A percentile compares a stretch with the other conserved stretches of the same genome.
phyloP scores from a whole-genome alignment of 306 rosid species.

The Lathyrus sativus region DNA sequence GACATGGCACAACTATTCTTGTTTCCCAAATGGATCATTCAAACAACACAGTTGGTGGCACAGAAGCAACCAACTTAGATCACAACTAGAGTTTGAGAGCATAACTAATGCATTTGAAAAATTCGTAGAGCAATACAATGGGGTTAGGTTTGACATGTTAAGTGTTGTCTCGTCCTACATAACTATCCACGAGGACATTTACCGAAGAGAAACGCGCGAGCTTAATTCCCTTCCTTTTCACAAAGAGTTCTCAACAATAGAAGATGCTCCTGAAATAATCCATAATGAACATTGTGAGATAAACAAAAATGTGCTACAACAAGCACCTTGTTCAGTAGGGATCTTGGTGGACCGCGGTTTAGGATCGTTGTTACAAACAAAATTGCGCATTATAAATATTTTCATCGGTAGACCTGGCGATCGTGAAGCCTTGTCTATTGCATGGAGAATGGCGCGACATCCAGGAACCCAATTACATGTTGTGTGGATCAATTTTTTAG shows the following conservation, averaged over 20 bases:
- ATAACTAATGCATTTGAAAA: slow-evolving; percentile 28
- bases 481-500: slow-evolving; percentile 34
- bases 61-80: neutral
- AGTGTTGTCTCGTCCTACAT: slow-evolving; percentile 32
- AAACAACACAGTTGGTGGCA: neutral
- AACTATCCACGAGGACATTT: slow-evolving; percentile 49
- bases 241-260: slow-evolving; percentile 10
- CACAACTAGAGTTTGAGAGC: slow-evolving; percentile 33
- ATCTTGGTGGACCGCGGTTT: slow-evolving; percentile 42
- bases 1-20: slow-evolving; percentile 40
- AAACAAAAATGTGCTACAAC: slow-evolving; percentile 33
- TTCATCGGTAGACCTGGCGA: slow-evolving; percentile 45
- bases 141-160: slow-evolving; percentile 26
- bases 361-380: neutral
- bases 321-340: slow-evolving; percentile 48
- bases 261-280: slow-evolving; percentile 15
- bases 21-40: slow-evolving; percentile 23
- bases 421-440: slow-evolving; percentile 23
- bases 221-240: slow-evolving; percentile 46
- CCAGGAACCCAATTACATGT: slow-evolving; percentile 35
- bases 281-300: slow-evolving; percentile 17
- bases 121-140: neutral
- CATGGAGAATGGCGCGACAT: slow-evolving; percentile 26
- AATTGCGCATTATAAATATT: slow-evolving; percentile 6
- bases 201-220: slow-evolving; percentile 37